Conservation (phyloP, 2,329 filamentous ascomycete species). For the Penicillium crustosum region DNA sequence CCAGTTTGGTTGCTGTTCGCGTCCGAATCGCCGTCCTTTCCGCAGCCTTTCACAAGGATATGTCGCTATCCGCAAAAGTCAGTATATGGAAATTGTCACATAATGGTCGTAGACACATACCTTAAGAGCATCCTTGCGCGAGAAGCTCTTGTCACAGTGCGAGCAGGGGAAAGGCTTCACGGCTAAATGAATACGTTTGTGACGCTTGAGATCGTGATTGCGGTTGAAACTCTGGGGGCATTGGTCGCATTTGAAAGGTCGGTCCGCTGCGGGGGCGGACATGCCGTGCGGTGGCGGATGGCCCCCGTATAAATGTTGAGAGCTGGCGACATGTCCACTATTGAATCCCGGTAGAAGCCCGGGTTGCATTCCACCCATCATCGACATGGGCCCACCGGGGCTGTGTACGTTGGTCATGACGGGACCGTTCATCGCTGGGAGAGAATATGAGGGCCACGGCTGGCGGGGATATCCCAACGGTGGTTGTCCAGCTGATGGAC, state of each 20-base stretch:
- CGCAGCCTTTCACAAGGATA: slow-evolving; percentile 67
- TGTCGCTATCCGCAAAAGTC: slow-evolving; percentile 52
- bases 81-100: not conserved
- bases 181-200: slow-evolving; percentile 90
- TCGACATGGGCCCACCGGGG: slow-evolving; percentile 68
- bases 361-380: slow-evolving; percentile 62
- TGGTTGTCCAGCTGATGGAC: slow-evolving; percentile 44
- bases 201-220: slow-evolving; percentile 93
- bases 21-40: slow-evolving; percentile 47
- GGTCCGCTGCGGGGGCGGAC: slow-evolving; percentile 63
- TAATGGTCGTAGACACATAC: slow-evolving; percentile 54
- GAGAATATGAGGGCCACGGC: slow-evolving; percentile 54
- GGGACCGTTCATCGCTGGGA: slow-evolving; percentile 63
- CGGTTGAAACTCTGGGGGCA: slow-evolving; percentile 93
- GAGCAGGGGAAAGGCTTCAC: slow-evolving; percentile 94
- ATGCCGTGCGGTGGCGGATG: slow-evolving; percentile 56
- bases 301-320: slow-evolving; percentile 61
- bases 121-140: slow-evolving; percentile 94
- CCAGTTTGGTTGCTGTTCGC: slow-evolving; percentile 11
- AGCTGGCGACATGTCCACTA: slow-evolving; percentile 59
- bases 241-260: slow-evolving; percentile 91
- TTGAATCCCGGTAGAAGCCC: slow-evolving; percentile 61
- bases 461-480: slow-evolving; percentile 42
- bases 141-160: slow-evolving; percentile 95
- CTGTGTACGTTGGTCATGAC: slow-evolving; percentile 78